Base-by-base conservation (phyloP, 1,284 basidiomycete species). In the Papiliotrema laurentii region DNA sequence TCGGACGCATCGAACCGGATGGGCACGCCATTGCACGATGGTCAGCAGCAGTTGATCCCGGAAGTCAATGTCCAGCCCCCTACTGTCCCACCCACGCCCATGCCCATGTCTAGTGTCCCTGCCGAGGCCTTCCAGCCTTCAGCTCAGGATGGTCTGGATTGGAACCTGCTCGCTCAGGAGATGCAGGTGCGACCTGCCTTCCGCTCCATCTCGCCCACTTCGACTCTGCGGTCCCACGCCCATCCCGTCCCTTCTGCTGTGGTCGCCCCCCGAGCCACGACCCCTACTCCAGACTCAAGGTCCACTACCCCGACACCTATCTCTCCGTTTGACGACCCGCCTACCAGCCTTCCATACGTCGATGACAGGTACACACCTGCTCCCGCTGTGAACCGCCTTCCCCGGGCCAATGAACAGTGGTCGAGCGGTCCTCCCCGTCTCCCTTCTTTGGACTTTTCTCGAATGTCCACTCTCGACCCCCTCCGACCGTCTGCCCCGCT, bases 381-480 rank as follows among this genome's bases (percentile, higher is more conserved):
- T 40, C 38, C 38, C 18, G 38, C 11, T 38, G 9, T 11, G 24
- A 26, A 46, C 21, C 36, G 44, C 31, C 36, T 26, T 30, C 22
- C 53, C 45, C 13, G 21, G 27, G 27, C 43, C 13, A 40, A 31
- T 16, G 28, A 26, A 31, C 35, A 28, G 33, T 46, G 18, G 39
- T 48, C 30, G 39, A 48, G 43, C 42, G 36, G 22, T 22, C 47
- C 55, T 3, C 59, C 62, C 24, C 56, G 48, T 5, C 47, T 65
- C 47, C 62, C 62, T 22, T 56, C 61, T 68, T 9, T 75, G 59
- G 3, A 73, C 64, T 45, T 72, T 33, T 64, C 87, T 87, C 55
- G 80, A 74, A 0, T 75, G 77, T 37, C 78, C 76, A 60, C 84
- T 71, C 86, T 86, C 87, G 33, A 77, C 77, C 60, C 51, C 2